phyloP scores from a whole-genome alignment of 257 asterid species.

The Cynanchum wilfordii region DNA sequence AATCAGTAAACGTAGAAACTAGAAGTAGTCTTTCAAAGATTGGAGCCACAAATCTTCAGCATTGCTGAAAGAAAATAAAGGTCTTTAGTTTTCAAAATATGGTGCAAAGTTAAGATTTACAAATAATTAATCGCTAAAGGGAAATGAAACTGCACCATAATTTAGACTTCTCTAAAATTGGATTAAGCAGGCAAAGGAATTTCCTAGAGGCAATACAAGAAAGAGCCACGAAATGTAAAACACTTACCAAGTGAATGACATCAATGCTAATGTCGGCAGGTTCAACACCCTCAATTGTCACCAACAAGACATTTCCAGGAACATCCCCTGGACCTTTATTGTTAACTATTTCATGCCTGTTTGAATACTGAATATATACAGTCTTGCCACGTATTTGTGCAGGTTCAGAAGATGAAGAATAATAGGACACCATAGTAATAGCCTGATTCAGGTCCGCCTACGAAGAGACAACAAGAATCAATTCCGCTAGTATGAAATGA shows the following conservation, averaged over 20 bases:
- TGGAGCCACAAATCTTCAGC: background rate
- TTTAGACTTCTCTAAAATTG: background rate
- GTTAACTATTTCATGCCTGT: constrained; percentile 80
- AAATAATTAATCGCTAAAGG: background rate
- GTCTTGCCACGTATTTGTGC: constrained; percentile 80
- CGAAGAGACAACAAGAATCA: constrained; percentile 10
- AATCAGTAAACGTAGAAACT: constrained; percentile 9
- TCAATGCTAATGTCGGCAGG: constrained; percentile 86
- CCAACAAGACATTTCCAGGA: constrained; percentile 82
- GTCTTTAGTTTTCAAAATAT: background rate
- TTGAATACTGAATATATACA: constrained; percentile 77
- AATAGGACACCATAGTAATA: constrained; percentile 72
- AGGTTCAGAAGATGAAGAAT: constrained; percentile 79
- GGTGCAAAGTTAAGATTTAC: background rate
- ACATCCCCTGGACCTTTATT: constrained; percentile 79
- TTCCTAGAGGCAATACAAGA: background rate
- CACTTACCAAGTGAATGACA: constrained; percentile 75
- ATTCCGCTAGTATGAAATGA: background rate
- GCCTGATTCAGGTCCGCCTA: constrained; percentile 87
- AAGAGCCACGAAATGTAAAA: constrained; percentile 1
- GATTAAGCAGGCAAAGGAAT: background rate
- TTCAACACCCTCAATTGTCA: constrained; percentile 79
- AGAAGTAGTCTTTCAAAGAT: constrained; percentile 1
- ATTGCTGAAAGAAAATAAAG: background rate
- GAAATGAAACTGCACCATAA: background rate